Evolutionary conservation across 495 filamentous ascomycete species (phyloP).

Genomic region (Penicillium mononematosum): DNA sequence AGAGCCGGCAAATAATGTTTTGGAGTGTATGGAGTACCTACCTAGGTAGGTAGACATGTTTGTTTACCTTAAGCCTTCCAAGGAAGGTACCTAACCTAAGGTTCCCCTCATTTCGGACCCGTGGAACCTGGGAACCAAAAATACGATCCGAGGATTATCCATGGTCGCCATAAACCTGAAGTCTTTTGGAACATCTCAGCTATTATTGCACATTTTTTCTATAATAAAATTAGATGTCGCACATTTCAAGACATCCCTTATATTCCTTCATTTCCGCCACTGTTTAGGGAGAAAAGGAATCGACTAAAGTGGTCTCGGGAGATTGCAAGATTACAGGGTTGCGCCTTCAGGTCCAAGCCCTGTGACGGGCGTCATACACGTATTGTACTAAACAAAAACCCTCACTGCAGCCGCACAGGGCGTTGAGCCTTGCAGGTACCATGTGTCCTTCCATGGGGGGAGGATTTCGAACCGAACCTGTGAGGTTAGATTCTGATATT

Average conservation of each 20-base stretch:
- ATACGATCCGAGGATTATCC: neutral
- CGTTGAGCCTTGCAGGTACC: conserved; percentile 4
- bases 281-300: neutral
- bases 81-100: too few relatives aligned
- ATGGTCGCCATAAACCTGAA: neutral
- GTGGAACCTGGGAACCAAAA: neutral
- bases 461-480: neutral
- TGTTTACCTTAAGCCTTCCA: conserved; percentile 1
- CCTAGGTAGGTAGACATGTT: neutral
- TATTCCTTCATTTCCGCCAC: neutral
- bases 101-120: neutral
- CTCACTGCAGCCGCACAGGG: neutral
- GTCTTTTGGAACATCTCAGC: neutral
- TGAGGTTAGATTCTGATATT: conserved; percentile 11
- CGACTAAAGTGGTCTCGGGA: neutral
- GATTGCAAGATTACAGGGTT: neutral
- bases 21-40: too few relatives aligned
- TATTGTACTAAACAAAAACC: neutral
- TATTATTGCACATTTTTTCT: neutral
- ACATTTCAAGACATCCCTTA: neutral
- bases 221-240: neutral
- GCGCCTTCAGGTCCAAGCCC: neutral
- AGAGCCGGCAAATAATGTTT: too few relatives aligned
- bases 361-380: neutral
- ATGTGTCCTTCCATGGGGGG: conserved; percentile 8